Conservation (phyloP, 176 grass and related monocot species). For the Cenchrus americanus region DNA sequence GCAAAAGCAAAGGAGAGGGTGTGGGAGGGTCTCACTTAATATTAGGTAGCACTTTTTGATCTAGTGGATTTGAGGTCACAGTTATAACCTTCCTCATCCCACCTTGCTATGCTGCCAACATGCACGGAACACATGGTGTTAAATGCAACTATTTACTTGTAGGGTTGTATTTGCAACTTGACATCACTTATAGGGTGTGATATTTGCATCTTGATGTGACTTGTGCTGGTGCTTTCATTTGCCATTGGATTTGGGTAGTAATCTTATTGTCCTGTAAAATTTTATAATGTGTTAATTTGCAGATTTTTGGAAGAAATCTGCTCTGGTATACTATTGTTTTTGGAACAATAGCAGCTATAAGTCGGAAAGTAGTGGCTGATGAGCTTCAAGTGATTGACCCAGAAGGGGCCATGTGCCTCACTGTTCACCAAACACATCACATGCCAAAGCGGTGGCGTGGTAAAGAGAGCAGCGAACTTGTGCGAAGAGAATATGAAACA, state of each 20-base stretch:
- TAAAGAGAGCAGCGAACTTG: constrained; percentile 80
- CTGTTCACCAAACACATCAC: constrained; percentile 89
- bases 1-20: neutral
- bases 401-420: constrained; percentile 83
- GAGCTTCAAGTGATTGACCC: constrained; percentile 97
- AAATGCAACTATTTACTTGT: neutral
- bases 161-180: neutral
- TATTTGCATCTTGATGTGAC: neutral
- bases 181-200: neutral
- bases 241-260: neutral
- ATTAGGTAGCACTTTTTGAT: neutral
- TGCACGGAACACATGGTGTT: neutral
- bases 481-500: constrained; percentile 83
- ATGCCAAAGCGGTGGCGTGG: constrained; percentile 95
- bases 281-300: constrained; percentile 19
- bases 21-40: neutral
- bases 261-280: constrained; percentile 18
- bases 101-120: neutral
- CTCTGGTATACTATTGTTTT: constrained; percentile 99
- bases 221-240: neutral
- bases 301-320: constrained; percentile 95
- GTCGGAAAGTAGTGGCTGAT: constrained; percentile 83
- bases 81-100: neutral
- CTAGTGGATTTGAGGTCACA: neutral
- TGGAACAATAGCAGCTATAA: constrained; percentile 93